phyloP scores from a whole-genome alignment of 2,329 filamentous ascomycete species.

The Cladosporium sp. region DNA sequence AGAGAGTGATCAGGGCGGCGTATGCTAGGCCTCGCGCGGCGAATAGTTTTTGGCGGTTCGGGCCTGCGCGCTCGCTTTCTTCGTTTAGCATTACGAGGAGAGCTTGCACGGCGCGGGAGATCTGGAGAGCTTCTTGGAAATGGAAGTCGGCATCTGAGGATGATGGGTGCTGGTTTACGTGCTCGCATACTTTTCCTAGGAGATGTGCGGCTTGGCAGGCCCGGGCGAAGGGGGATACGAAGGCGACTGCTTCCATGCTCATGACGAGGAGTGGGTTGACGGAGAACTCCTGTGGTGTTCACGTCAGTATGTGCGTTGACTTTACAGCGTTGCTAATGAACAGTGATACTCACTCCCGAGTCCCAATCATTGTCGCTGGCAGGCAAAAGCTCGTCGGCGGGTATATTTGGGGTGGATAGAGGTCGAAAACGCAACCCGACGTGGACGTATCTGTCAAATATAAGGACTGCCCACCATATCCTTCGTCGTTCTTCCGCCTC shows the following conservation, averaged over 20 bases:
- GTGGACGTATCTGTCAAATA: constrained; percentile 18
- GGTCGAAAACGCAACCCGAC: constrained; percentile 18
- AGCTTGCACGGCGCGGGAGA: constrained; percentile 16
- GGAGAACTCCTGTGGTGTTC: constrained; percentile 9
- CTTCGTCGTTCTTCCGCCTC: constrained; percentile 19
- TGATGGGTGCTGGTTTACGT: constrained; percentile 18
- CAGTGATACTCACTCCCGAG: constrained; percentile 10
- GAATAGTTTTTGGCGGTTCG: constrained; percentile 14
- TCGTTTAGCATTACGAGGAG: constrained; percentile 11
- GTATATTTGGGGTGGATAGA: constrained; percentile 12
- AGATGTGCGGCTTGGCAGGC: constrained; percentile 20
- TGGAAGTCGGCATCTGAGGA: constrained; percentile 16
- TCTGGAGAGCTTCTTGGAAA: constrained; percentile 18
- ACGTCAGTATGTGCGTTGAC: neutral
- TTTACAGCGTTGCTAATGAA: neutral
- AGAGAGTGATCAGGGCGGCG: constrained; percentile 16
- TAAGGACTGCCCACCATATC: constrained; percentile 20
- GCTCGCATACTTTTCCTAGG: constrained; percentile 18
- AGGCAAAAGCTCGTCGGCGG: constrained; percentile 18
- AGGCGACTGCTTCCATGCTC: constrained; percentile 18
- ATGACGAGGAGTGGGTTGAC: constrained; percentile 20
- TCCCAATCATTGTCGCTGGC: constrained; percentile 17
- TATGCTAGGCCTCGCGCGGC: constrained; percentile 16
- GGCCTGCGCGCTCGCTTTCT: neutral
- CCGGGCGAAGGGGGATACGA: constrained; percentile 18